Evolutionary conservation across 2,329 filamentous ascomycete species (phyloP), one percentile per base, ranked within the genome.

Genomic region (Diaporthe citriasiana): DNA sequence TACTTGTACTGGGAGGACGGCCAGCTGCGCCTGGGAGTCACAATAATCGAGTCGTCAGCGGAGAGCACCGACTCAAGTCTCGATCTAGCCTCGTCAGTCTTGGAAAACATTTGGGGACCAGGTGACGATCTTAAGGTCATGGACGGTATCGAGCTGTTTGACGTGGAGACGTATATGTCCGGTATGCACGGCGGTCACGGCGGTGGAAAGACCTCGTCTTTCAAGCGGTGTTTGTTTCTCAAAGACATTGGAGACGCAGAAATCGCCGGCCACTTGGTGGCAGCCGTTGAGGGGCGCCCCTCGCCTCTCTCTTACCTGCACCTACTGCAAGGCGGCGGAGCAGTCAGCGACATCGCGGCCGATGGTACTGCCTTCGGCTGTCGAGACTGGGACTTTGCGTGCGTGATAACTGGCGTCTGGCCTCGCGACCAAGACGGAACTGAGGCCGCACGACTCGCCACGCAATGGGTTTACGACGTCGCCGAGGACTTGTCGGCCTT

Each of bases 151-250:
- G 86, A 81, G 51, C 73, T 91, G 74, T 92, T 92, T 74, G 87
- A 91, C 0, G 82, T 84, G 0, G 90, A 92, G 69, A 89, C 92
- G 86, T 91, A 92, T 81, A 85, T 93, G 80, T 87, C 87, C 2
- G 77, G 75, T 17, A 89, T 93, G 87, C 89, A 92, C 68, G 87
- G 88, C 33, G 89, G 89, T 0, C 89, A 92, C 69, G 84, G 84
- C 25, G 82, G 86, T 30, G 85, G 87, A 77, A 92, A 91, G 82
- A 92, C 89, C 0, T 92, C 88, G 13, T 86, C 90, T 0, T 92
- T 93, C 83, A 92, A 92, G 82, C 86, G 91, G 77, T 92, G 90
- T 78, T 55, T 92, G 40, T 92, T 93, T 77, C 79, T 93, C 10
- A 88, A 88, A 73, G 0, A 78, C 50, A 87, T 92, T 17, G 83